Evolutionary conservation across 2,329 filamentous ascomycete species (phyloP).

Genomic region (Aspergillus luchuensis): DNA sequence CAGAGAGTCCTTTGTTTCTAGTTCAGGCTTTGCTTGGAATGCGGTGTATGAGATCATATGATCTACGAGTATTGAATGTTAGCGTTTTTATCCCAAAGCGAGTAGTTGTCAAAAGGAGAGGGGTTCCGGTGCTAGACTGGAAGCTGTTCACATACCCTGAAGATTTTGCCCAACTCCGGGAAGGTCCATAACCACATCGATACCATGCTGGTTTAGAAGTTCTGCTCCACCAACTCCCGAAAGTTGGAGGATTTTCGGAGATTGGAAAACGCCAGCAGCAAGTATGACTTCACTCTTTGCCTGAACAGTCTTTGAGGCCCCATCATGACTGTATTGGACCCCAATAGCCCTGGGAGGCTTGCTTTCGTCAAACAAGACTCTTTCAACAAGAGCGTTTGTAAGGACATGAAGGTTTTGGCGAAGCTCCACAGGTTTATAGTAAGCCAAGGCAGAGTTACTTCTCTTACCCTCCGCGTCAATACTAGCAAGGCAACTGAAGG

Average conservation of each 20-base stretch:
- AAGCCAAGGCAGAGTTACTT: slow-evolving; percentile 6
- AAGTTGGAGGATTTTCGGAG: slow-evolving; percentile 51
- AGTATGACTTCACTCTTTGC: slow-evolving; percentile 10
- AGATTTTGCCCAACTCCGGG: slow-evolving; percentile 47
- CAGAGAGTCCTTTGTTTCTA: slow-evolving; percentile 10
- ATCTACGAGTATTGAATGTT: slow-evolving; percentile 1
- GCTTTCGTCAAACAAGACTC: slow-evolving; percentile 4
- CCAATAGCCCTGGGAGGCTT: slow-evolving; percentile 9
- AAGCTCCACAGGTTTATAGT: slow-evolving; percentile 10
- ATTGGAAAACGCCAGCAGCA: slow-evolving; percentile 25
- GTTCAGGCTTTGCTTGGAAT: slow-evolving; percentile 11
- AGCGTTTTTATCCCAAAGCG: background rate
- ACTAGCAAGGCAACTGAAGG: slow-evolving; percentile 10
- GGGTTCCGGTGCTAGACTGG: background rate
- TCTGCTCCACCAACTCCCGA: slow-evolving; percentile 50
- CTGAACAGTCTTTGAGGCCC: slow-evolving; percentile 6
- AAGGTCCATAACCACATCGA: slow-evolving; percentile 47
- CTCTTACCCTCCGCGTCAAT: slow-evolving; percentile 8
- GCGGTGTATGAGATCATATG: slow-evolving; percentile 13
- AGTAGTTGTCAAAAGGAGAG: slow-evolving; percentile 1
- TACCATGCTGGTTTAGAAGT: slow-evolving; percentile 42
- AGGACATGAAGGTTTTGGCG: slow-evolving; percentile 8
- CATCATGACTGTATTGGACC: slow-evolving; percentile 4
- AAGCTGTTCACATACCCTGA: slow-evolving; percentile 8
- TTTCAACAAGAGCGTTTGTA: slow-evolving; percentile 8